A percentile compares a stretch with the other conserved stretches of the same genome.
Conservation (phyloP, 192 early-diverging fungal genomes). For the Linnemannia hyalina region DNA sequence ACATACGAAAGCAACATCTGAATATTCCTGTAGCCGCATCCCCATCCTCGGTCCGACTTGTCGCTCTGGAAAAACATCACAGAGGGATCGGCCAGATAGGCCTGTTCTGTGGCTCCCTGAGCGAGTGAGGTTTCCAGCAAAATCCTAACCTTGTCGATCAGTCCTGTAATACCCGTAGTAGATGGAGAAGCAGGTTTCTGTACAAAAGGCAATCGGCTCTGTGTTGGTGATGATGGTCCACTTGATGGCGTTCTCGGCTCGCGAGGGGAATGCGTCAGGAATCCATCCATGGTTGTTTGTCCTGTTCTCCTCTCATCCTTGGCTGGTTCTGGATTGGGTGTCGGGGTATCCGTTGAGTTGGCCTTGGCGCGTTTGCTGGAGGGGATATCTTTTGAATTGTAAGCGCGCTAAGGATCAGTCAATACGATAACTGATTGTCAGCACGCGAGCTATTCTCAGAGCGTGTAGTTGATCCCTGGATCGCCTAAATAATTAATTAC, state of each 20-base stretch:
- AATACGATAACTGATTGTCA: neutral
- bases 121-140: constrained; percentile 14
- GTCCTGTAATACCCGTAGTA: neutral
- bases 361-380: neutral
- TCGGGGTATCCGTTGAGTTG: neutral
- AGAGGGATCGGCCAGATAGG: constrained; percentile 40
- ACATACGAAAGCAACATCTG: constrained; percentile 75
- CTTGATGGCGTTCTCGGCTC: neutral
- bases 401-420: neutral
- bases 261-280: constrained; percentile 4
- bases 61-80: constrained; percentile 33
- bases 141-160: constrained; percentile 24
- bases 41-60: constrained; percentile 70
- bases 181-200: neutral
- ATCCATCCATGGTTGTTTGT: constrained; percentile 53
- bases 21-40: constrained; percentile 79
- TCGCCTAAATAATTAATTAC: neutral
- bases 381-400: neutral
- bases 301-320: constrained; percentile 7
- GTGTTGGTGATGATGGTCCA: neutral
- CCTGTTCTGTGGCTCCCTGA: constrained; percentile 35
- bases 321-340: neutral
- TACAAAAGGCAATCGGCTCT: constrained; percentile 4
- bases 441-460: neutral
- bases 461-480: neutral